Conservation (phyloP, 257 asterid species). For the Paraleonurus japonicus region DNA sequence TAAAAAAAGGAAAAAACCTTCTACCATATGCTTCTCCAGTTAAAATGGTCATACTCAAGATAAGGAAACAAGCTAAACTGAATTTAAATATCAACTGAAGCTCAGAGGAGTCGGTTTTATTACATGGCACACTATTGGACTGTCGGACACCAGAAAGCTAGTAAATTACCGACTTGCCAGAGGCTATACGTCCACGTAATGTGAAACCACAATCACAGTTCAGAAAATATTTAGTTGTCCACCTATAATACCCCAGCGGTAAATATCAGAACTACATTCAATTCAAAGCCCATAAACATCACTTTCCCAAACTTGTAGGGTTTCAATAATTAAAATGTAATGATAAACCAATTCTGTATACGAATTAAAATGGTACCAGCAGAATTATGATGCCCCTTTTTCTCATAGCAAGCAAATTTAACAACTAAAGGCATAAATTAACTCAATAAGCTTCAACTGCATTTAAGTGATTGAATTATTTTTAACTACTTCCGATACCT, state of each 20-base stretch:
- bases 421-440: background rate
- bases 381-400: background rate
- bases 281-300: background rate
- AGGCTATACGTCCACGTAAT: background rate
- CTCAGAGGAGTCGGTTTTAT: background rate
- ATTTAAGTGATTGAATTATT: background rate
- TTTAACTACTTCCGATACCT: slow-evolving; percentile 12
- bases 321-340: background rate
- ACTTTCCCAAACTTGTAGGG: background rate
- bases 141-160: background rate
- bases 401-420: background rate
- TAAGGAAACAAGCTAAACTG: slow-evolving; percentile 2
- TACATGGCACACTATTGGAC: background rate
- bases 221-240: background rate
- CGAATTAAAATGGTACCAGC: background rate
- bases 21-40: background rate
- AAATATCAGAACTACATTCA: slow-evolving; percentile 11
- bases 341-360: background rate
- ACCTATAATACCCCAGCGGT: background rate
- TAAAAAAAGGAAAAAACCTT: background rate
- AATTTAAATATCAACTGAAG: slow-evolving; percentile 14
- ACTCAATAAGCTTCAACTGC: background rate
- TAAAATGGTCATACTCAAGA: background rate
- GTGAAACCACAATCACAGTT: background rate
- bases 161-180: background rate